These are phyloP conservation scores for Catenaria anguillulae DNA, from an alignment of 371 early-diverging fungal genomes.

Conservation along the genomic window DNA sequence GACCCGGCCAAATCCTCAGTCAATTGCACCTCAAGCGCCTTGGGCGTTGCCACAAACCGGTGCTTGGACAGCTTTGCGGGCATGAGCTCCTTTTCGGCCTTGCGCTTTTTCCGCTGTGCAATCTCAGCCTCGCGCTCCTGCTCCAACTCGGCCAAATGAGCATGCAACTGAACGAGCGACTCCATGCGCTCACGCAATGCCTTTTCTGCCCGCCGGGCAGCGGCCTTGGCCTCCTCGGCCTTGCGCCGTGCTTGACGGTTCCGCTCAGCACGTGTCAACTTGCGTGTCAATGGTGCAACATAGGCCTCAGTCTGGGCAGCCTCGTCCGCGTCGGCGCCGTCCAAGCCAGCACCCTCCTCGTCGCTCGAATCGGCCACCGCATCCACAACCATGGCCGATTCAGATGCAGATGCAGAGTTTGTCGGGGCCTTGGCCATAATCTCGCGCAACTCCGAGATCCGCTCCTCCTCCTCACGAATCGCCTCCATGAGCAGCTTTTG, in stretches of 20 bases:
- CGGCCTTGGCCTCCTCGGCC: constrained; percentile 26
- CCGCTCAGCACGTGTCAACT: constrained; percentile 16
- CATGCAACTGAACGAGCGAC: constrained; percentile 12
- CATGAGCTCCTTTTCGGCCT: constrained; percentile 25
- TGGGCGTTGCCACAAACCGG: constrained; percentile 23
- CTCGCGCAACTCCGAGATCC: constrained; percentile 25
- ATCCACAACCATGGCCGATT: constrained; percentile 10
- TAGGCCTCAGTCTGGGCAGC: constrained; percentile 32
- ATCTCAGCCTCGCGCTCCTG: constrained; percentile 10
- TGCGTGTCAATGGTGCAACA: constrained; percentile 17
- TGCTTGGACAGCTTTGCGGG: constrained; percentile 32
- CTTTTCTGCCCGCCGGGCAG: constrained; percentile 26
- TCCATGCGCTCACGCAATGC: constrained; percentile 24
- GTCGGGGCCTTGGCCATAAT: constrained; percentile 7
- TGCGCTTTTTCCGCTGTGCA: constrained; percentile 10
- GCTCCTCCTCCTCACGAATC: constrained; percentile 24
- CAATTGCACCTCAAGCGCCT: constrained; percentile 32
- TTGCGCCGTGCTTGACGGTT: constrained; percentile 26
- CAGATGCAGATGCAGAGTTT: neutral
- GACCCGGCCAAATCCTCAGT: constrained; percentile 41
- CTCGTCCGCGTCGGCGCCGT: constrained; percentile 36
- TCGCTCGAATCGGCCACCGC: constrained; percentile 36
- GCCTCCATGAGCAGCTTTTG: constrained; percentile 25
- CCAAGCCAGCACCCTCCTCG: constrained; percentile 33
- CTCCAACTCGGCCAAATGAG: constrained; percentile 23